These are phyloP conservation scores for Ascochyta rabiei DNA, from an alignment of 2,329 filamentous ascomycete genomes.

Conservation along the genomic window DNA sequence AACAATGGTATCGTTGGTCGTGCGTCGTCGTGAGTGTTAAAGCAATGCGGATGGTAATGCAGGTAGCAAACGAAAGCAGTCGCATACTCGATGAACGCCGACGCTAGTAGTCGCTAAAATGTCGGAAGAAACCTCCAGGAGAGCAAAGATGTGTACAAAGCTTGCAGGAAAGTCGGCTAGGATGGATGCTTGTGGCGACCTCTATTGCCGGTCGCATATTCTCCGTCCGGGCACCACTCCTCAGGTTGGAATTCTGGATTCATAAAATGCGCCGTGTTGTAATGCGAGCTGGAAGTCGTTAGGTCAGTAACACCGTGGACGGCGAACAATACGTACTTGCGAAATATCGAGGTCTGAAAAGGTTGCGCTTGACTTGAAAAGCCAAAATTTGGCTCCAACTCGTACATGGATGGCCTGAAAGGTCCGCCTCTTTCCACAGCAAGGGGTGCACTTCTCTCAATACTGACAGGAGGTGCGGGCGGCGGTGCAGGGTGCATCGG, in stretches of 20 bases:
- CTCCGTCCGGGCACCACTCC: constrained; percentile 57
- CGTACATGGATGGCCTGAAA: constrained; percentile 55
- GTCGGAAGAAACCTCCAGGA: constrained; percentile 38
- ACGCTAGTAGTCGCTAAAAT: constrained; percentile 47
- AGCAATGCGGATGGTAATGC: constrained; percentile 41
- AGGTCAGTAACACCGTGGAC: constrained; percentile 10
- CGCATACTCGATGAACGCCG: constrained; percentile 44
- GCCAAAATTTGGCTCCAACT: constrained; percentile 52
- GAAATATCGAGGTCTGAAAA: constrained; percentile 58
- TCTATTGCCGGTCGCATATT: constrained; percentile 50
- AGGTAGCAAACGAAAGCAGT: constrained; percentile 35
- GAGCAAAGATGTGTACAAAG: constrained; percentile 26
- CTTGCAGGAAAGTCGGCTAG: constrained; percentile 27
- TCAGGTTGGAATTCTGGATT: constrained; percentile 61
- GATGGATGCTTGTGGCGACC: constrained; percentile 47
- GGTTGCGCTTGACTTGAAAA: constrained; percentile 47
- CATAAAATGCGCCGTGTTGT: constrained; percentile 58
- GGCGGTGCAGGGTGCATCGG: constrained; percentile 38
- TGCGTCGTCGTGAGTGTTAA: constrained; percentile 39
- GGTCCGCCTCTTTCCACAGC: constrained; percentile 46
- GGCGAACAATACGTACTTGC: constrained; percentile 48
- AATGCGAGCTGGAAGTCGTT: constrained; percentile 52
- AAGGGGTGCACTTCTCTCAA: constrained; percentile 38
- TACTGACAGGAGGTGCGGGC: constrained; percentile 34
- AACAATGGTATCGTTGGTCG: constrained; percentile 45